phyloP scores from a whole-genome alignment of 2,329 filamentous ascomycete genomes.

The Xylaria sp. region DNA sequence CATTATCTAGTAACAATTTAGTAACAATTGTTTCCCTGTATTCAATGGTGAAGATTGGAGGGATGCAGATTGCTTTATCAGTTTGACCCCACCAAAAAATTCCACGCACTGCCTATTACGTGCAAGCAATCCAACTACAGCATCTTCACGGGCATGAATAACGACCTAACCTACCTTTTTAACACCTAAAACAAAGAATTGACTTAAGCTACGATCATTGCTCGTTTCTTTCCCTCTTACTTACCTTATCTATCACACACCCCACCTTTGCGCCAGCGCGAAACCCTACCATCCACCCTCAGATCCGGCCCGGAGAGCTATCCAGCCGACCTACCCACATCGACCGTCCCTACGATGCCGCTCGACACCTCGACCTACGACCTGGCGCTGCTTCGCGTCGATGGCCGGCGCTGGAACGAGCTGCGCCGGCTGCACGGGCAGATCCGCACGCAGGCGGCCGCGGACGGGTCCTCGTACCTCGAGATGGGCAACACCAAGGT shows the following conservation, averaged over 20 bases:
- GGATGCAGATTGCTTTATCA: constrained; percentile 8
- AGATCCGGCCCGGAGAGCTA: too few species aligned
- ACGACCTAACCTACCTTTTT: background rate
- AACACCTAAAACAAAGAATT: background rate
- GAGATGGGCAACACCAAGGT: constrained; percentile 98
- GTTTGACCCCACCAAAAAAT: constrained; percentile 22
- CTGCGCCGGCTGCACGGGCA: constrained; percentile 86
- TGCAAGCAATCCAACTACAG: background rate
- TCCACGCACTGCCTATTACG: background rate
- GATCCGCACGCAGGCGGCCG: constrained; percentile 89
- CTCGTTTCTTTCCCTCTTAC: background rate
- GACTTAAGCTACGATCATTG: background rate
- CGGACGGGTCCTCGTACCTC: constrained; percentile 90
- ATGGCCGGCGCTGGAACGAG: constrained; percentile 94
- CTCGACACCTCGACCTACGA: constrained; percentile 93
- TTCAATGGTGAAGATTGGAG: too few species aligned
- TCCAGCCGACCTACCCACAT: background rate
- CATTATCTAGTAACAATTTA: too few species aligned
- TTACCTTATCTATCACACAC: background rate
- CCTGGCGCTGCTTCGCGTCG: constrained; percentile 81
- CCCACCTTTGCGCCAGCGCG: too few species aligned
- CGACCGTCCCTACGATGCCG: constrained; percentile 66
- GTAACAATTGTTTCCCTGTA: too few species aligned
- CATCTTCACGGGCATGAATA: background rate
- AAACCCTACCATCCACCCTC: background rate